phyloP scores from a whole-genome alignment of 768 basidiomycete species.

The Zangia roseola region DNA sequence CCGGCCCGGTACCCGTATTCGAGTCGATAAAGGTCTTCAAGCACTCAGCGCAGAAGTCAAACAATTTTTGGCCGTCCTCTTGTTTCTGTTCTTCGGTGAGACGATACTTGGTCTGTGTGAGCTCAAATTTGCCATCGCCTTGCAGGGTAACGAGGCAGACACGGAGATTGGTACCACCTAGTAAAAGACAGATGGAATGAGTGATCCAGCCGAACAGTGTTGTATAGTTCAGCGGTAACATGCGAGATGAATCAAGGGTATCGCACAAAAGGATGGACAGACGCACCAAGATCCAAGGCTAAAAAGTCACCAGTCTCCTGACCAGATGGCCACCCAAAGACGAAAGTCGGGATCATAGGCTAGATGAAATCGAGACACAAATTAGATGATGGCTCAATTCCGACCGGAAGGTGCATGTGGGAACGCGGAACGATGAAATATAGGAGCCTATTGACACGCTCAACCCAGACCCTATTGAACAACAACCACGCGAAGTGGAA shows the following conservation, averaged over 20 bases:
- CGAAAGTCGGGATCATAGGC: slow-evolving; percentile 97
- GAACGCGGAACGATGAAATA: background rate
- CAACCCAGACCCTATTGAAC: no score
- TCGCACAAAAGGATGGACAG: background rate
- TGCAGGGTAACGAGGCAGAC: slow-evolving; percentile 93
- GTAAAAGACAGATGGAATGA: background rate
- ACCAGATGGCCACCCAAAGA: slow-evolving; percentile 94
- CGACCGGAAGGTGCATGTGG: background rate
- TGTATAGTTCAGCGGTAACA: background rate
- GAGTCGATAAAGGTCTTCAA: slow-evolving; percentile 84
- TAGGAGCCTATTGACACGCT: background rate
- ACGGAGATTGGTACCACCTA: slow-evolving; percentile 95
- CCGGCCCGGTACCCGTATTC: slow-evolving; percentile 53
- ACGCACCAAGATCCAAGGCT: slow-evolving; percentile 83
- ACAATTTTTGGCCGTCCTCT: slow-evolving; percentile 91
- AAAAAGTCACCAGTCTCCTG: slow-evolving; percentile 87
- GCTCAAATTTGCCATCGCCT: slow-evolving; percentile 94
- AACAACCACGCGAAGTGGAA: background rate
- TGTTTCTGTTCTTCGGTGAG: slow-evolving; percentile 98
- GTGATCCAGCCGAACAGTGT: background rate
- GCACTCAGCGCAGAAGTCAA: slow-evolving; percentile 97
- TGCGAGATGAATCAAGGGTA: background rate
- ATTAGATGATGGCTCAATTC: slow-evolving; percentile 8
- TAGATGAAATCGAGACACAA: slow-evolving; percentile 27
- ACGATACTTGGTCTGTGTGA: slow-evolving; percentile 96